Conservation (phyloP, 1,284 basidiomycete genomes). For the Tilletia walkeri region DNA sequence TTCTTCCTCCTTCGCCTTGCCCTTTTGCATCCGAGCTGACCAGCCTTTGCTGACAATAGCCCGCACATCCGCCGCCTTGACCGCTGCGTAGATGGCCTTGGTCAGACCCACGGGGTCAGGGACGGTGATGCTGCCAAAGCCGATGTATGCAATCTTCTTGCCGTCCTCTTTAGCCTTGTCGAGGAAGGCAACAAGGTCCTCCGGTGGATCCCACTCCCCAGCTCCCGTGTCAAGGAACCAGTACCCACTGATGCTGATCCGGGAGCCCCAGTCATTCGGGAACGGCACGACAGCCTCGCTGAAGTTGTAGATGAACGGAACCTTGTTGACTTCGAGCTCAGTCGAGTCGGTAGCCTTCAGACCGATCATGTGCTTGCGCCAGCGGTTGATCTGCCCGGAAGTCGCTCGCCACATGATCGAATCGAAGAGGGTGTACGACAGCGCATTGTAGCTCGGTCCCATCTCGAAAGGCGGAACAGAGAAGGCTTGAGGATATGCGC, state of each 20-base stretch:
- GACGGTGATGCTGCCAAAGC: constrained; percentile 58
- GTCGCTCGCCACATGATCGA: constrained; percentile 49
- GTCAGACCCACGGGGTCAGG: constrained; percentile 49
- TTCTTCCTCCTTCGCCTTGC: constrained; percentile 35
- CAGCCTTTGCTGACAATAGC: constrained; percentile 54
- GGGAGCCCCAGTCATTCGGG: constrained; percentile 46
- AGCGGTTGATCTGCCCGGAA: constrained; percentile 45
- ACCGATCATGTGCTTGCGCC: constrained; percentile 45
- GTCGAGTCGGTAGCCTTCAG: constrained; percentile 34
- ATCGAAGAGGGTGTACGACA: constrained; percentile 43
- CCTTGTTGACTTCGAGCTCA: constrained; percentile 33
- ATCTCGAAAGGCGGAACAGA: constrained; percentile 40
- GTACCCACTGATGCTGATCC: constrained; percentile 46
- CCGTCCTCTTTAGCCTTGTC: constrained; percentile 63
- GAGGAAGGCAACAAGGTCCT: constrained; percentile 64
- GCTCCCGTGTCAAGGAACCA: constrained; percentile 56
- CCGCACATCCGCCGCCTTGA: constrained; percentile 39
- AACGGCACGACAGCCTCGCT: constrained; percentile 44
- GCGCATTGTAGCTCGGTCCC: constrained; percentile 40
- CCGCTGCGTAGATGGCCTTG: constrained; percentile 42
- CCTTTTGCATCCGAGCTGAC: constrained; percentile 28
- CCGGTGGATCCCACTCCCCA: constrained; percentile 64
- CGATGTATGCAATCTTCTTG: constrained; percentile 57
- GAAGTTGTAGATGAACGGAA: constrained; percentile 53
- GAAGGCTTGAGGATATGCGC: constrained; percentile 48